Evolutionary conservation across 78 protist genomes (phyloP).

Genomic region (Speleostelium caveatum): DNA sequence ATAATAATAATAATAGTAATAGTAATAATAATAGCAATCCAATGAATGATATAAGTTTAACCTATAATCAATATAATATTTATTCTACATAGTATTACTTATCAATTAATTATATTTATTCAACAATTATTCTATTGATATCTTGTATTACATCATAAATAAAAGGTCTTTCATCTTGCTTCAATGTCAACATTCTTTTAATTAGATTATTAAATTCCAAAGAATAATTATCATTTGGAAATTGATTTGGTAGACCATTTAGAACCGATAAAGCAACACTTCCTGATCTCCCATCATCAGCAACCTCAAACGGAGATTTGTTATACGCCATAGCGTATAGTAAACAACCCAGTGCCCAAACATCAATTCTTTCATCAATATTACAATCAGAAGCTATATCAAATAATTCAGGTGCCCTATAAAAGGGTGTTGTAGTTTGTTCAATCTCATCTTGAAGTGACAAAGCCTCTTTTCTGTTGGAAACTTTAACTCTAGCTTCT

Average conservation of each 20-base stretch:
- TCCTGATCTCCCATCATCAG: conserved; percentile 5
- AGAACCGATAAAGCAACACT: conserved; percentile 49
- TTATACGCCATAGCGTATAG: conserved; percentile 75
- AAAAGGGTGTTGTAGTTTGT: conserved; percentile 72
- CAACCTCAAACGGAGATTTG: conserved; percentile 67
- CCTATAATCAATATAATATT: background rate
- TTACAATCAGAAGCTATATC: conserved; percentile 38
- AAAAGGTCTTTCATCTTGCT: background rate
- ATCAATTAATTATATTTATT: too few relatives aligned
- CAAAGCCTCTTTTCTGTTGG: conserved; percentile 63
- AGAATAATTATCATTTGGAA: conserved; percentile 12
- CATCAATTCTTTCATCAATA: conserved; percentile 73
- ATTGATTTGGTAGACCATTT: conserved; percentile 16
- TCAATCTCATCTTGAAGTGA: conserved; percentile 56
- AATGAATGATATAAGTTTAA: background rate
- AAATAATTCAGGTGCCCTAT: conserved; percentile 74
- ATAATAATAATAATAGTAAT: background rate
- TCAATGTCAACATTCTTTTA: conserved; percentile 1
- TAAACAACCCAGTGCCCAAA: conserved; percentile 80
- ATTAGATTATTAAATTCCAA: conserved; percentile 14
- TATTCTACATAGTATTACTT: background rate
- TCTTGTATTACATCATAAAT: conserved; percentile 14
- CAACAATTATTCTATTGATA: background rate
- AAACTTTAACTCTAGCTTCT: conserved; percentile 37
- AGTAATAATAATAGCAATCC: background rate